Evolutionary conservation across 495 filamentous ascomycete species (phyloP).

Genomic region (Geoglossum glabrum): DNA sequence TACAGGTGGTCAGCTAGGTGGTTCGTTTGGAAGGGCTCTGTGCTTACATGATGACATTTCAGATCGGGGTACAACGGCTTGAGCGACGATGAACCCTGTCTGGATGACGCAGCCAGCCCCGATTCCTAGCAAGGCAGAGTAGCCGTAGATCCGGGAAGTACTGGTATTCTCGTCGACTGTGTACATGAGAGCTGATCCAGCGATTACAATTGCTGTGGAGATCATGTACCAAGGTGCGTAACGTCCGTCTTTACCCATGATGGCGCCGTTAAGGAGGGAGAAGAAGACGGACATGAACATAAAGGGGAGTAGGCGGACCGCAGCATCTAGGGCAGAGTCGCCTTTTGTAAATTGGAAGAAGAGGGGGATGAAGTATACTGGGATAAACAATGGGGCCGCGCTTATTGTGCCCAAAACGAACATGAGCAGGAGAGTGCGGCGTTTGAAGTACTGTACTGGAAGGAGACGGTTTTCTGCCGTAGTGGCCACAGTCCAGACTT

Average conservation of each 20-base stretch:
- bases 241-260: too few relatives aligned
- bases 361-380: constrained; percentile 31
- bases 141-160: constrained; percentile 30
- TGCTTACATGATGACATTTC: too few relatives aligned
- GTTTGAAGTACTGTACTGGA: constrained; percentile 29
- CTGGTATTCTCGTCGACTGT: constrained; percentile 20
- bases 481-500: constrained; percentile 31
- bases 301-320: too few relatives aligned
- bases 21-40: too few relatives aligned
- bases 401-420: constrained; percentile 20
- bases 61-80: too few relatives aligned
- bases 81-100: constrained; percentile 28
- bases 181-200: constrained; percentile 32
- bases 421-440: constrained; percentile 25
- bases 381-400: constrained; percentile 19
- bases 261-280: too few relatives aligned
- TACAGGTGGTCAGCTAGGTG: too few relatives aligned
- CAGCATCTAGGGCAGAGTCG: too few relatives aligned
- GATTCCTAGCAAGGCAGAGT: constrained; percentile 30
- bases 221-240: too few relatives aligned
- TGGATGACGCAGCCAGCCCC: constrained; percentile 32
- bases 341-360: too few relatives aligned
- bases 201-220: too few relatives aligned
- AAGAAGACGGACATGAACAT: too few relatives aligned
- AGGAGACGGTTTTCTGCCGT: constrained; percentile 27